Evolutionary conservation across 129 eudicot species (phyloP).

Genomic region (Chrysanthemum makinoi): DNA sequence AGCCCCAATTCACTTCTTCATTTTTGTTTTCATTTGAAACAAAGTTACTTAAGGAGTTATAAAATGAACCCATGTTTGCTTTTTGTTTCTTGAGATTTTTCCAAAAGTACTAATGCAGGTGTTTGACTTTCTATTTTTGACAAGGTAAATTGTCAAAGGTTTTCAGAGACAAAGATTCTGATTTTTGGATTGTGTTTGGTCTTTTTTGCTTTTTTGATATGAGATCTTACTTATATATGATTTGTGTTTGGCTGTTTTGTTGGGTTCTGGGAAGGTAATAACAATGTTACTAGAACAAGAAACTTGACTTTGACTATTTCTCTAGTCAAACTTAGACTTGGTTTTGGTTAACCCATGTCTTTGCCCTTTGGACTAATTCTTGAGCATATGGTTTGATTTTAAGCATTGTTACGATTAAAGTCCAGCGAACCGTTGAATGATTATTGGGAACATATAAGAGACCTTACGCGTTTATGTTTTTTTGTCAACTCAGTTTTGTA

Average conservation of each 20-base stretch:
- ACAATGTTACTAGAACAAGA: neutral
- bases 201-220: slow-evolving; percentile 15
- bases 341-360: no score
- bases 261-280: slow-evolving; percentile 30
- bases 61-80: slow-evolving; percentile 19
- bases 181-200: slow-evolving; percentile 16
- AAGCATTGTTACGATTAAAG: no score
- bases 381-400: no score
- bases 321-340: slow-evolving; percentile 21
- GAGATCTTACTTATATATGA: slow-evolving; percentile 25
- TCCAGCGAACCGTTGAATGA: no score
- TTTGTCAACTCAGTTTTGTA: no score
- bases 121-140: slow-evolving; percentile 9
- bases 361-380: no score
- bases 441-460: no score
- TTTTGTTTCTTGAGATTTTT: neutral
- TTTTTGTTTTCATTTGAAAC: slow-evolving; percentile 25
- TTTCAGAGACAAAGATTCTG: slow-evolving; percentile 10
- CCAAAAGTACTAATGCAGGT: no score
- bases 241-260: slow-evolving; percentile 22
- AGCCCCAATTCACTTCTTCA: slow-evolving; percentile 26
- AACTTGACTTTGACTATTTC: slow-evolving; percentile 26
- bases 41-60: slow-evolving; percentile 14
- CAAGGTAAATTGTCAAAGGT: slow-evolving; percentile 17
- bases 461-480: no score